Evolutionary conservation across 768 basidiomycete species (phyloP).

Genomic region (Cantharellus cinnabarinus): DNA sequence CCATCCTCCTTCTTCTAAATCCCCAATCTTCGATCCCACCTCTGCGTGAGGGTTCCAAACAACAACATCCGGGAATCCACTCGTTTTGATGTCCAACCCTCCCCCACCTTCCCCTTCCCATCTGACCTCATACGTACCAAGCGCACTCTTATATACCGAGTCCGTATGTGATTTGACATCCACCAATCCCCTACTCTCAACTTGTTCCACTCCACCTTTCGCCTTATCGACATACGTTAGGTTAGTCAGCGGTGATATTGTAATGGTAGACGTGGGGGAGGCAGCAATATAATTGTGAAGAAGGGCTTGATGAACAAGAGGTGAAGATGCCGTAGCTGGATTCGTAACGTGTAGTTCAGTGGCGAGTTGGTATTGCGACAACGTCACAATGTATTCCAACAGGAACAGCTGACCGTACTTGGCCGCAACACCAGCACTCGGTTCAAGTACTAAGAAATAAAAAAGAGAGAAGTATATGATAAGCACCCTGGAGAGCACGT

Average conservation of each 20-base stretch:
- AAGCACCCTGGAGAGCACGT: not conserved
- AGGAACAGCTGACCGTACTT: conserved; percentile 46
- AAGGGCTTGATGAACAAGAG: conserved; percentile 75
- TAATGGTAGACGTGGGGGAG: conserved; percentile 37
- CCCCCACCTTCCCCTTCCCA: conserved; percentile 35
- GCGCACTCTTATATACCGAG: conserved; percentile 51
- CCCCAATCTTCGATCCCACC: conserved; percentile 49
- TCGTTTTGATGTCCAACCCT: conserved; percentile 30
- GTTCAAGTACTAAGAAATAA: conserved; percentile 32
- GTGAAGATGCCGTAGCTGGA: conserved; percentile 25
- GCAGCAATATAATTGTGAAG: conserved; percentile 67
- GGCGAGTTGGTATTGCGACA: conserved; percentile 49
- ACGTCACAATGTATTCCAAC: conserved; percentile 63
- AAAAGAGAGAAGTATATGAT: not conserved
- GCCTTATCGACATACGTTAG: conserved; percentile 59
- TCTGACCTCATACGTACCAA: conserved; percentile 31
- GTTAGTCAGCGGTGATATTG: conserved; percentile 43
- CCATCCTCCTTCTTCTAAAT: conserved; percentile 87
- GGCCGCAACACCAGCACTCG: conserved; percentile 34
- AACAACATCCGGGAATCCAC: conserved; percentile 60
- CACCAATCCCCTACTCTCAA: conserved; percentile 40
- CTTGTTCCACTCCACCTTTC: conserved; percentile 23
- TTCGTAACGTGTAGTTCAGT: conserved; percentile 73
- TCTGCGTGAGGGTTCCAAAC: conserved; percentile 81
- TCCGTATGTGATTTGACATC: conserved; percentile 52